phyloP scores from a whole-genome alignment of 768 basidiomycete species.

The Suillus spraguei region DNA sequence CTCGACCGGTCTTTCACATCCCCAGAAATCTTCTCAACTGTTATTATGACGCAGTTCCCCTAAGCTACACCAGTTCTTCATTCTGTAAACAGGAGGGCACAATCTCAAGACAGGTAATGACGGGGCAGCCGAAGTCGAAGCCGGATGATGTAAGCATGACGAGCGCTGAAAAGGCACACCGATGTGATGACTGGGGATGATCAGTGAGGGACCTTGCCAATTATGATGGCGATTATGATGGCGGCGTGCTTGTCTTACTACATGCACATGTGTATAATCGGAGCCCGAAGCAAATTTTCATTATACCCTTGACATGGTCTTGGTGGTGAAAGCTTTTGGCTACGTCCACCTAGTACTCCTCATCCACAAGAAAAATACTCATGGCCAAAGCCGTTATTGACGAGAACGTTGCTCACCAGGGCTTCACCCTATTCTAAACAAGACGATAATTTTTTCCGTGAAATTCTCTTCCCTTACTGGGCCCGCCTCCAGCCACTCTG shows the following conservation, averaged over 20 bases:
- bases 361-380: not conserved
- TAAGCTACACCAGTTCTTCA: not conserved
- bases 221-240: too few relatives aligned
- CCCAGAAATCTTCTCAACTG: not conserved
- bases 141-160: not conserved
- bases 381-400: not conserved
- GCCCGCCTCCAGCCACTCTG: too few relatives aligned
- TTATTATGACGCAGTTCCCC: not conserved
- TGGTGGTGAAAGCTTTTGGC: not conserved
- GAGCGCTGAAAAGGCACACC: not conserved
- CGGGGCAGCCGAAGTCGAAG: not conserved
- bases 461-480: too few relatives aligned
- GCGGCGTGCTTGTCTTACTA: too few relatives aligned
- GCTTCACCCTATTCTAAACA: not conserved
- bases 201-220: not conserved
- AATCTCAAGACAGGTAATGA: not conserved
- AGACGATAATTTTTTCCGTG: not conserved
- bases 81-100: not conserved
- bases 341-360: not conserved
- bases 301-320: not conserved
- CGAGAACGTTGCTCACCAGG: not conserved
- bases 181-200: not conserved
- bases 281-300: not conserved
- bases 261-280: not conserved
- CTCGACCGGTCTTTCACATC: conserved; percentile 11